Evolutionary conservation across 805 yeast species (phyloP).

Genomic region (Pichia phayaonensis): DNA sequence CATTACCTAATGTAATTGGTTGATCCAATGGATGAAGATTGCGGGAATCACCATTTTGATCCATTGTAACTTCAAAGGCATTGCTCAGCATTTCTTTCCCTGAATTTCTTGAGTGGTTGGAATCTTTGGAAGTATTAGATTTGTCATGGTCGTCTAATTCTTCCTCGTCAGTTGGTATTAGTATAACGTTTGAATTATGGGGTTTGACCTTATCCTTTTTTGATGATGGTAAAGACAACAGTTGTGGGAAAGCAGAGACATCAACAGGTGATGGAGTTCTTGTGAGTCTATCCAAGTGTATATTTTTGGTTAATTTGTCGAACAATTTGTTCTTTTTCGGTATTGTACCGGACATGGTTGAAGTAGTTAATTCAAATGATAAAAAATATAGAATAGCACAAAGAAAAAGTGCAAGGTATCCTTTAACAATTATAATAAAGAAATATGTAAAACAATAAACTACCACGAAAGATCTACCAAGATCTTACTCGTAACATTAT

Average conservation of each 20-base stretch:
- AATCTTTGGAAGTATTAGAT: not conserved
- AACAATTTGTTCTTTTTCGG: not conserved
- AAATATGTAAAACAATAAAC: no score
- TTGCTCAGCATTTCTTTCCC: conserved; percentile 15
- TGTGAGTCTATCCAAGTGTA: not conserved
- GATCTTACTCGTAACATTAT: not conserved
- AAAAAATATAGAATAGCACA: no score
- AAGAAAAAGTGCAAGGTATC: not conserved
- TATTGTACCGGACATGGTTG: not conserved
- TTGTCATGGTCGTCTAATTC: not conserved
- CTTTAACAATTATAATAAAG: not conserved
- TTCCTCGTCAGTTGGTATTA: not conserved
- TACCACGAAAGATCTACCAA: not conserved
- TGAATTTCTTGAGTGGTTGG: not conserved
- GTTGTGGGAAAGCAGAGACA: not conserved
- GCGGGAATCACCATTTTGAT: conserved; percentile 6
- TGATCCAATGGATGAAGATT: conserved; percentile 28
- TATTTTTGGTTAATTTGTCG: not conserved
- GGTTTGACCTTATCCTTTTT: not conserved
- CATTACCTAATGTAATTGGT: conserved; percentile 18
- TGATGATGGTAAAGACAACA: not conserved
- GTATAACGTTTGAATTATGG: not conserved
- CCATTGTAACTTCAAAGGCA: conserved; percentile 24
- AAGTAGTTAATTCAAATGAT: not conserved
- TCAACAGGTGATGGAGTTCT: not conserved